Percentiles rank a stretch among this genome's conserved stretches.
phyloP scores from a whole-genome alignment of 73 alveolate genomes.

The Tetrahymena borealis region DNA sequence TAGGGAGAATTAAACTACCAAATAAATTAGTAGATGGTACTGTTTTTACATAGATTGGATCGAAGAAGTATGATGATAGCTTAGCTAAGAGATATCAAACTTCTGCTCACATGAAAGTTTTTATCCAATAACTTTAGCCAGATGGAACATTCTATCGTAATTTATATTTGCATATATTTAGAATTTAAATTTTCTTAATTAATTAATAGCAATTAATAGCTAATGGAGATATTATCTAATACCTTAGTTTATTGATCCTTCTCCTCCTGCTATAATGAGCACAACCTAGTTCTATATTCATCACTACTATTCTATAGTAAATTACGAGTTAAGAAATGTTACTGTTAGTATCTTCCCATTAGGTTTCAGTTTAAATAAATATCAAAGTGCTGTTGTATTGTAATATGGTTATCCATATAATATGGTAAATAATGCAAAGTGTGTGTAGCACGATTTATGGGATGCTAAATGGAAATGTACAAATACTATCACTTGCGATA shows the following conservation, averaged over 20 bases:
- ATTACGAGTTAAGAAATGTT: not conserved
- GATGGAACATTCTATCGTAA: not conserved
- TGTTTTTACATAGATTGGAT: not conserved
- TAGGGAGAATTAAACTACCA: not conserved
- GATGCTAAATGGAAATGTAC: not conserved
- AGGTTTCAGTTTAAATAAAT: not conserved
- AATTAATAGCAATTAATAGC: not conserved
- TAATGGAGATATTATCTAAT: not conserved
- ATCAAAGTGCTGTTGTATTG: not conserved
- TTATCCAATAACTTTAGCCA: not conserved
- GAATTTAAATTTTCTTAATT: not conserved
- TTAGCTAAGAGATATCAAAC: not conserved
- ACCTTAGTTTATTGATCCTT: not conserved
- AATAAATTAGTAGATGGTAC: not conserved
- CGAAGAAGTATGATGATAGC: not conserved
- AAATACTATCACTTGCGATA: not conserved
- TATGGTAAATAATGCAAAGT: not conserved
- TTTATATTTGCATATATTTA: not conserved
- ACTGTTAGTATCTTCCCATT: not conserved
- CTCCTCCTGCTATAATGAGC: not conserved
- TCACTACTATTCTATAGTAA: not conserved
- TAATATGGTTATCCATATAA: not conserved
- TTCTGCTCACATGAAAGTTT: not conserved
- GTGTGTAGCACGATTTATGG: not conserved
- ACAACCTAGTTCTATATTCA: not conserved